Percentiles rank a stretch among this genome's conserved stretches.
These are phyloP conservation scores for Daldinia decipiens DNA, from an alignment of 495 filamentous ascomycete genomes.

Conservation along the genomic window DNA sequence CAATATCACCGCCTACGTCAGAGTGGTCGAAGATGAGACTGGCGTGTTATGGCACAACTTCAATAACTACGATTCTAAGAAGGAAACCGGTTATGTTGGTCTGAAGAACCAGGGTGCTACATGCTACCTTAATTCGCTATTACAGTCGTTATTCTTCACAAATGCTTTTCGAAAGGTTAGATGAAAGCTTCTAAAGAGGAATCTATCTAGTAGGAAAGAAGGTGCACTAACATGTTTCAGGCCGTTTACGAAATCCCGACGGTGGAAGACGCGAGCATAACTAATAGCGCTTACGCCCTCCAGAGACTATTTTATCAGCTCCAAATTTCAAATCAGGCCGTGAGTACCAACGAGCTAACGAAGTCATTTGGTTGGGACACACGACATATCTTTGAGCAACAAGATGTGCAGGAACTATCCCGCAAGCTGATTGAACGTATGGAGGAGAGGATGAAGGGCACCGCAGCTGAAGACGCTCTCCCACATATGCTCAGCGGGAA, in stretches of 20 bases:
- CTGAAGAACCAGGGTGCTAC: constrained; percentile 98
- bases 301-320: constrained; percentile 95
- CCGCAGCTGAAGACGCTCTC: constrained; percentile 89
- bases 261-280: constrained; percentile 76
- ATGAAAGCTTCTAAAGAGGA: background rate
- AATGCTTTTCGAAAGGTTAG: constrained; percentile 93
- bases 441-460: constrained; percentile 98
- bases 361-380: constrained; percentile 98
- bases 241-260: constrained; percentile 97
- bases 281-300: constrained; percentile 91
- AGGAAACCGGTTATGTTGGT: constrained; percentile 96
- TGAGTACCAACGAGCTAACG: constrained; percentile 91
- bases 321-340: constrained; percentile 81
- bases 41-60: constrained; percentile 99
- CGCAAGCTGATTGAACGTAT: constrained; percentile 96
- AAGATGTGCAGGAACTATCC: constrained; percentile 97
- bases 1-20: constrained; percentile 91
- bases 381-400: constrained; percentile 97
- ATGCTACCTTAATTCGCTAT: constrained; percentile 96
- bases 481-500: constrained; percentile 93
- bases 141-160: constrained; percentile 97
- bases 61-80: constrained; percentile 97
- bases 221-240: constrained; percentile 55
- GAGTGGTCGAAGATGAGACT: constrained; percentile 95
- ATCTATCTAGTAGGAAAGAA: background rate